Base-by-base conservation (phyloP, 805 yeast genomes). In the Maudiozyma bulderi region DNA sequence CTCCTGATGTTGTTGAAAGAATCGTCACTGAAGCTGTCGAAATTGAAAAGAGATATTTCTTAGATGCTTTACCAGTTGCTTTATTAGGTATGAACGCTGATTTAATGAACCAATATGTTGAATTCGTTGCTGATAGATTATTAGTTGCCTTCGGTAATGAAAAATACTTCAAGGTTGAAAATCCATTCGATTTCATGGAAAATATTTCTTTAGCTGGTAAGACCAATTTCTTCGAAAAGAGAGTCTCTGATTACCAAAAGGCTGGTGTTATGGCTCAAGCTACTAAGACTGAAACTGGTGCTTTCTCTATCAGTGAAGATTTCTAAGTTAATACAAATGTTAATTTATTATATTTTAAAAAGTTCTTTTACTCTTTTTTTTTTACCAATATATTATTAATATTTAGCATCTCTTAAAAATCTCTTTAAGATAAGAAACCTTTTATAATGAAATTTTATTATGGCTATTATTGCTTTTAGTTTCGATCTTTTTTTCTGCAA, bases 141-240 rank as follows among this genome's bases (percentile, higher is more conserved):
- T 78, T 91, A 54, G 81, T 90, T 49, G 81, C 98, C 5, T 78
- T 91, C 57, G 99, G 99, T 57, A 87, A 88, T 77, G 75, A 84
- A 73, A 90, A 90, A 75, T 77, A 77, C 57, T 91, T 80, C 81
- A 86, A 88, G 61, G 91, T 77, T 52, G 75, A 86, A 55, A 91
- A 91, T 70, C 99, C 99, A 69, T 91, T 91, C 68, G 99, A 91
- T 71, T 91, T 91, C 68, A 91, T 91, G 99, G 99, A 91, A 76
- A 91, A 93, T 76, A 91, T 91, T 64, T 91, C 98, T 8, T 80
- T 91, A 60, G 95, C 97, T 51, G 99, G 99, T 72, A 91, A 91
- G 81, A 91, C 99, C 61, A 91, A 93, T 77, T 91, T 91, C 81
- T 91, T 91, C 67, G 99, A 91, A 78, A 91, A 91, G 81, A 86